phyloP scores from a whole-genome alignment of 441 rosid species.

The Populus tomentosa region DNA sequence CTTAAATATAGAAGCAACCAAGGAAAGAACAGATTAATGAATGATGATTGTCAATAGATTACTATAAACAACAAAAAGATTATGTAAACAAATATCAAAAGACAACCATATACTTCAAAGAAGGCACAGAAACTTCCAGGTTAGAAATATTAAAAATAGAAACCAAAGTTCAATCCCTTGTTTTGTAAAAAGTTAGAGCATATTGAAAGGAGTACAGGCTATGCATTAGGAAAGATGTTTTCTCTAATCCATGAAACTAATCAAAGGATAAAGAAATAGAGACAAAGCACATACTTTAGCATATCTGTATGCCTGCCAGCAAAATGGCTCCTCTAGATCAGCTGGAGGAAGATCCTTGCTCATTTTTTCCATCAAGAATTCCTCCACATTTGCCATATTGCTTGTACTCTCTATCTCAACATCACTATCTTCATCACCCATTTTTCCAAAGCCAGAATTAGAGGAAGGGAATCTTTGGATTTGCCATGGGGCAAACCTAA shows the following conservation, averaged over 20 bases:
- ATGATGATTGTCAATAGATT: too few relatives aligned
- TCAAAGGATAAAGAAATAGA: constrained; percentile 4
- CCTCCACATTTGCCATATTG: constrained; percentile 75
- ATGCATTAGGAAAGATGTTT: constrained; percentile 4
- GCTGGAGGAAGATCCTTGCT: constrained; percentile 76
- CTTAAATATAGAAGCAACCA: too few relatives aligned
- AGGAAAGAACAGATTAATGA: too few relatives aligned
- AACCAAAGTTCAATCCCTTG: too few relatives aligned
- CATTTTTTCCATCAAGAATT: constrained; percentile 80
- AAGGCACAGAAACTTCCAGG: neutral
- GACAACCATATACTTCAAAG: neutral
- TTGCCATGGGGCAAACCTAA: constrained; percentile 84
- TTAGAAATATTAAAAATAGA: neutral
- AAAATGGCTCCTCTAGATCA: constrained; percentile 92
- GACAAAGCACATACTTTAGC: constrained; percentile 57
- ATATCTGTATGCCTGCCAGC: constrained; percentile 92
- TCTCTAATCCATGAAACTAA: constrained; percentile 16
- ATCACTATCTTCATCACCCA: constrained; percentile 78
- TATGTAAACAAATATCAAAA: neutral
- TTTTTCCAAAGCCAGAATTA: constrained; percentile 30
- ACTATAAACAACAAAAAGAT: too few relatives aligned
- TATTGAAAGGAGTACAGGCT: neutral
- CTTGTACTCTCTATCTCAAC: constrained; percentile 50
- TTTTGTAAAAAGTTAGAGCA: neutral
- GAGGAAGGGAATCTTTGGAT: constrained; percentile 38